phyloP scores from a whole-genome alignment of 2,329 filamentous ascomycete genomes.

The Aspergillus pseudoterreus region DNA sequence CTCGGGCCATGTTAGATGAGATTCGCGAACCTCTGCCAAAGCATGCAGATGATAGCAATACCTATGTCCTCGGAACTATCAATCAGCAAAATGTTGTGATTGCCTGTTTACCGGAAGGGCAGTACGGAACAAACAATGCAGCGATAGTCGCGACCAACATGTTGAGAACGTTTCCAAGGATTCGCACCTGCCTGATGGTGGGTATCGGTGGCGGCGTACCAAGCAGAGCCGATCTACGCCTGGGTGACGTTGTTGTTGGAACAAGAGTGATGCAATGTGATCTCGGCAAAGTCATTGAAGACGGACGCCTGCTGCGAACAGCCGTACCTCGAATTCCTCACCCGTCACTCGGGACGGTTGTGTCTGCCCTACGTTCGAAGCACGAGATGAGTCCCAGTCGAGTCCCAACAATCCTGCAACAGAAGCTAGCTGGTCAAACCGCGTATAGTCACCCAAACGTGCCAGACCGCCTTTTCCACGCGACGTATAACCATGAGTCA shows the following conservation, averaged over 20 bases:
- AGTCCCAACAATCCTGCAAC: slow-evolving; percentile 3
- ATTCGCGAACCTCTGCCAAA: not conserved
- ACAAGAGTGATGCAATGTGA: slow-evolving; percentile 19
- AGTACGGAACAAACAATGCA: slow-evolving; percentile 1
- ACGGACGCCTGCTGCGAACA: slow-evolving; percentile 11
- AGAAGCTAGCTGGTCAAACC: not conserved
- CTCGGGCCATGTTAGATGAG: not conserved
- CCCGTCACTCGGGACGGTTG: slow-evolving; percentile 1
- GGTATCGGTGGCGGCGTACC: slow-evolving; percentile 16
- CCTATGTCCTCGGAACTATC: slow-evolving; percentile 1
- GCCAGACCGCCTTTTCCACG: slow-evolving; percentile 5
- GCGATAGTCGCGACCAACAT: not conserved
- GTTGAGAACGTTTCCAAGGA: not conserved
- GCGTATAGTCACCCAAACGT: slow-evolving; percentile 1
- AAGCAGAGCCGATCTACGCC: slow-evolving; percentile 12
- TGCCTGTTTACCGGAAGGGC: not conserved
- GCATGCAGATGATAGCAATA: not conserved
- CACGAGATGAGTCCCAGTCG: not conserved
- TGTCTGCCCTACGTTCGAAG: not conserved
- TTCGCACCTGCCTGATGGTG: slow-evolving; percentile 1
- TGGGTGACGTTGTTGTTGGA: slow-evolving; percentile 23
- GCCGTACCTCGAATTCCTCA: slow-evolving; percentile 3
- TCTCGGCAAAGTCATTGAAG: slow-evolving; percentile 12
- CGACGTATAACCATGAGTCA: slow-evolving; percentile 5
- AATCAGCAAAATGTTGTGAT: slow-evolving; percentile 1